These are phyloP conservation scores for Themeda triandra DNA, from an alignment of 176 grass and related monocot genomes.

Conservation along the genomic window DNA sequence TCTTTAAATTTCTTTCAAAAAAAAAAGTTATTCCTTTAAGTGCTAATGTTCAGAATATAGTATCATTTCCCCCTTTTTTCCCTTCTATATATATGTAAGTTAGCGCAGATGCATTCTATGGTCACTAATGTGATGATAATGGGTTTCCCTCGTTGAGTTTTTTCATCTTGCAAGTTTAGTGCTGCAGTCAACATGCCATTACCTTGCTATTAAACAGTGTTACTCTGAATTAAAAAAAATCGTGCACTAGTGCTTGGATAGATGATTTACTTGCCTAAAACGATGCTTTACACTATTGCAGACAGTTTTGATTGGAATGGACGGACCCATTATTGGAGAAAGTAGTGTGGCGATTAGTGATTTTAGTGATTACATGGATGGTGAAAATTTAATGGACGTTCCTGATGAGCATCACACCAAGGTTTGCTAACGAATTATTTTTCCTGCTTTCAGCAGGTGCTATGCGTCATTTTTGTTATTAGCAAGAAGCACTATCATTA, in stretches of 20 bases:
- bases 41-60: not conserved
- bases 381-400: slow-evolving; percentile 44
- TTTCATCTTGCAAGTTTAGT: not conserved
- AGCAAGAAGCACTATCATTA: not conserved
- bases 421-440: slow-evolving; percentile 45
- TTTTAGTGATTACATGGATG: slow-evolving; percentile 53
- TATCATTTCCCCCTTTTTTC: not conserved
- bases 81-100: slow-evolving; percentile 1
- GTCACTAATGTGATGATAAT: too few relatives aligned
- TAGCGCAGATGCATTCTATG: too few relatives aligned
- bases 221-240: not conserved
- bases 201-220: not conserved
- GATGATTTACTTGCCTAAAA: slow-evolving; percentile 21
- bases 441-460: slow-evolving; percentile 2
- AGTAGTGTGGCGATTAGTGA: slow-evolving; percentile 34
- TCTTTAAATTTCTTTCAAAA: too few relatives aligned
- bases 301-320: slow-evolving; percentile 84
- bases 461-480: not conserved
- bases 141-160: not conserved
- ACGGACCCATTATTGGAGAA: slow-evolving; percentile 52
- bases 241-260: slow-evolving; percentile 14
- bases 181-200: not conserved
- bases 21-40: not conserved
- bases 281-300: slow-evolving; percentile 45
- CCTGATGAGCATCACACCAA: slow-evolving; percentile 53